These are phyloP conservation scores for Agrostemma githago DNA, from an alignment of 148 eudicot genomes.

Conservation along the genomic window DNA sequence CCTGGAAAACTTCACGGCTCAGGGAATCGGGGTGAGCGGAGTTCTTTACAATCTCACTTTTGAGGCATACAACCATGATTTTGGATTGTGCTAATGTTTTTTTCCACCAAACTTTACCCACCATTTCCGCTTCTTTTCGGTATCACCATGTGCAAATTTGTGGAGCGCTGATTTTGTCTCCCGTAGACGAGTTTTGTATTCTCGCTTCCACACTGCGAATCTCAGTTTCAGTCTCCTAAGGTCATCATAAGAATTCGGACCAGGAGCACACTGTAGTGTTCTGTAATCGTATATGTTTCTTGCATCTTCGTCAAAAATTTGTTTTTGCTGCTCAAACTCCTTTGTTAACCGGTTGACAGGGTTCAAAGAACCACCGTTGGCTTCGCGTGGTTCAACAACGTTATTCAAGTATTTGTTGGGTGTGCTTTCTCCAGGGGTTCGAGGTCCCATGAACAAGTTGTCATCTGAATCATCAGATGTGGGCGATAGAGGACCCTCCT, in stretches of 20 bases:
- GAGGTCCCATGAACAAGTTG: slow-evolving; percentile 37
- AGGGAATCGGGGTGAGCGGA: slow-evolving; percentile 13
- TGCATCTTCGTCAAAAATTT: slow-evolving; percentile 64
- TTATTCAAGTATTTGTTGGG: slow-evolving; percentile 36
- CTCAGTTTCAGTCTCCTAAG: slow-evolving; percentile 57
- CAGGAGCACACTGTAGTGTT: slow-evolving; percentile 34
- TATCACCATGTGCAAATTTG: slow-evolving; percentile 40
- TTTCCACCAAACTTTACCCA: slow-evolving; percentile 58
- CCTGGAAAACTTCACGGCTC: slow-evolving; percentile 18
- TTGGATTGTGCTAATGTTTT: slow-evolving; percentile 9
- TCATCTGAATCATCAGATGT: slow-evolving; percentile 54
- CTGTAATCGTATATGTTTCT: slow-evolving; percentile 48
- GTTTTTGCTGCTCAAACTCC: slow-evolving; percentile 61
- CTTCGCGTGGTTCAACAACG: slow-evolving; percentile 38
- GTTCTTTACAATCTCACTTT: slow-evolving; percentile 2
- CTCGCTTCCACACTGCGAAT: slow-evolving; percentile 80
- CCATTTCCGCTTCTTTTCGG: slow-evolving; percentile 59
- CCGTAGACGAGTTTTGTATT: slow-evolving; percentile 55
- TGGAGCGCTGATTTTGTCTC: slow-evolving; percentile 56
- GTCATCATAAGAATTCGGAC: slow-evolving; percentile 50
- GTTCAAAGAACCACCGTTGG: slow-evolving; percentile 38
- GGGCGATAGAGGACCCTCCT: slow-evolving; percentile 44
- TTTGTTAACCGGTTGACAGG: slow-evolving; percentile 38
- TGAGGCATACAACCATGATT: not conserved
- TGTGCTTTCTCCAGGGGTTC: slow-evolving; percentile 50